Conservation (phyloP, 805 yeast species). For the Jamesozyma hellenica region DNA sequence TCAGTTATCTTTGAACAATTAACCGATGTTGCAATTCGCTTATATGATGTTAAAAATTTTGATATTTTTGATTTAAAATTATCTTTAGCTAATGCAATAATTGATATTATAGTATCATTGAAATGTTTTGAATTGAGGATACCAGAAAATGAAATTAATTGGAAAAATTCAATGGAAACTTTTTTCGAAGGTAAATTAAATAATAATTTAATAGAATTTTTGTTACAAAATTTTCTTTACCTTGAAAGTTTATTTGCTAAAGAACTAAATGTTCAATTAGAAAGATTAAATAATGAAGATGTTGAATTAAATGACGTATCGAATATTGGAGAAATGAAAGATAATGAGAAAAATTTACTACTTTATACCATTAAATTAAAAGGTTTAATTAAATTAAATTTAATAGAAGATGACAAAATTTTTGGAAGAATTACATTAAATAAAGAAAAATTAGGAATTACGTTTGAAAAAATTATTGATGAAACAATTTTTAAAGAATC, state of each 20-base stretch:
- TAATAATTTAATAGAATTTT: conserved; percentile 4
- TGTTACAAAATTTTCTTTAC: conserved; percentile 17
- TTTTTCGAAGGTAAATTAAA: conserved; percentile 10
- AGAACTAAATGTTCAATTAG: conserved; percentile 12
- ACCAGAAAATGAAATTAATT: conserved; percentile 16
- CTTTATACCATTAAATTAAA: conserved; percentile 24
- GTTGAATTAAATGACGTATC: conserved; percentile 16
- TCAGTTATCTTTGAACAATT: conserved; percentile 12
- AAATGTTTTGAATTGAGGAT: conserved; percentile 23
- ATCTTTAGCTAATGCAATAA: conserved; percentile 14
- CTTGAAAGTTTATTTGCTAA: conserved; percentile 22
- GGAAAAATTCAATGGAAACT: conserved; percentile 14
- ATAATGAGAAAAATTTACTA: conserved; percentile 17
- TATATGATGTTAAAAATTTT: conserved; percentile 2
- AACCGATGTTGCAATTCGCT: conserved; percentile 4
- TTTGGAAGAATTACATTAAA: conserved; percentile 17
- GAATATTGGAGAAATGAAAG: conserved; percentile 4
- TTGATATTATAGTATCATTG: conserved; percentile 20
- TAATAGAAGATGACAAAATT: conserved; percentile 10
- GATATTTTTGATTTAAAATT: conserved; percentile 8
- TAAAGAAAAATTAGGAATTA: conserved; percentile 18
- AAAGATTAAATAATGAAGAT: conserved; percentile 22
- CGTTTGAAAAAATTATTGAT: conserved; percentile 17
- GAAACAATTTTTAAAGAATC: conserved; percentile 16
- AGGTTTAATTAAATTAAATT: conserved; percentile 18